Evolutionary conservation across 2,329 filamentous ascomycete species (phyloP).

Genomic region (Botrytis hyacinthi): DNA sequence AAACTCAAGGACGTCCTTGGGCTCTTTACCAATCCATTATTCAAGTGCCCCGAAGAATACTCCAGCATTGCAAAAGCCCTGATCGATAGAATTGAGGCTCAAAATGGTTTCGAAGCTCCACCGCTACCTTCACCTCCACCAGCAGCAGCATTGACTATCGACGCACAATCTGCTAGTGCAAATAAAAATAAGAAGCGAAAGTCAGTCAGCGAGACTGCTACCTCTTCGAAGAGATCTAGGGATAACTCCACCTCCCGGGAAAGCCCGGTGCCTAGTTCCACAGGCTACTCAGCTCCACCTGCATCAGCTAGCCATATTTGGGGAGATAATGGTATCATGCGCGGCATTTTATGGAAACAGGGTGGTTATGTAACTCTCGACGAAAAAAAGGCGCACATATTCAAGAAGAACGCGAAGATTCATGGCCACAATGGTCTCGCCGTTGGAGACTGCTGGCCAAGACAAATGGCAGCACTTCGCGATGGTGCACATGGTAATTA

Average conservation of each 20-base stretch:
- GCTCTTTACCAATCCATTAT: not conserved
- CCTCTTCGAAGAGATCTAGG: not conserved
- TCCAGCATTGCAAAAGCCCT: not conserved
- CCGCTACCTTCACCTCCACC: not conserved
- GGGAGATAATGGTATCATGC: slow-evolving; percentile 1
- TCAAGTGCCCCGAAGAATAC: not conserved
- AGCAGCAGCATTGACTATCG: not conserved
- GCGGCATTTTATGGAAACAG: not conserved
- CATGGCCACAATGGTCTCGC: not conserved
- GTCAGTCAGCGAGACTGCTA: not conserved
- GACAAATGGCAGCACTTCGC: not conserved
- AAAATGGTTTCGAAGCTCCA: not conserved
- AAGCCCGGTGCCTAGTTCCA: not conserved
- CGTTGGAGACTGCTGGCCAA: not conserved
- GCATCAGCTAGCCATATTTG: not conserved
- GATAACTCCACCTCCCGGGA: not conserved
- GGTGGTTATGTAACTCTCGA: too few species aligned
- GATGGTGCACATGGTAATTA: slow-evolving; percentile 18
- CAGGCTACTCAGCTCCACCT: not conserved
- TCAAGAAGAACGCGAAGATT: not conserved
- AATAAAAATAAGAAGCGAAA: not conserved
- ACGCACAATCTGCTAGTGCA: not conserved
- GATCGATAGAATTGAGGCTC: not conserved
- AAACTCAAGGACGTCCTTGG: not conserved
- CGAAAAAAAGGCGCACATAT: too few species aligned